Percentiles rank a stretch among this genome's conserved stretches.
phyloP scores from a whole-genome alignment of 2,329 filamentous ascomycete genomes.

The Penicillium rolfsii region DNA sequence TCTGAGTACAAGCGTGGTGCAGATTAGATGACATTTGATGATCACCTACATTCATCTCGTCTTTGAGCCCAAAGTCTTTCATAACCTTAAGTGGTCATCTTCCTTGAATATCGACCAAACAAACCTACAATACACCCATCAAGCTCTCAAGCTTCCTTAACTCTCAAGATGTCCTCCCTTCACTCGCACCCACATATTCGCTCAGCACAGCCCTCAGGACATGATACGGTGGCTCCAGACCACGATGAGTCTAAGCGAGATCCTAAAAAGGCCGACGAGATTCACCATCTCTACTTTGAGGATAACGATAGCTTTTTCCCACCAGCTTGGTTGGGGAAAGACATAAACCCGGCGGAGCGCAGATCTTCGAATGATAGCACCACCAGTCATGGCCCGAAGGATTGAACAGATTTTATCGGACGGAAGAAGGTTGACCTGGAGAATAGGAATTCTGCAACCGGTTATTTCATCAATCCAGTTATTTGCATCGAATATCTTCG shows the following conservation, averaged over 20 bases:
- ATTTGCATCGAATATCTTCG: no score
- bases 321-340: slow-evolving; percentile 33
- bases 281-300: slow-evolving; percentile 41
- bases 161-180: slow-evolving; percentile 9
- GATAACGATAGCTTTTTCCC: slow-evolving; percentile 43
- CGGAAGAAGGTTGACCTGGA: background rate
- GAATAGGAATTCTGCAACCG: background rate
- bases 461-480: background rate
- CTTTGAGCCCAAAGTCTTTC: no score
- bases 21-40: background rate
- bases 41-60: background rate
- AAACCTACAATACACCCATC: background rate
- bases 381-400: slow-evolving; percentile 6
- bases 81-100: background rate
- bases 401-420: background rate
- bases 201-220: background rate
- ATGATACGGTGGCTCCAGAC: background rate
- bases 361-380: slow-evolving; percentile 16
- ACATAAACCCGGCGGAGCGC: slow-evolving; percentile 8
- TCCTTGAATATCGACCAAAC: background rate
- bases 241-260: slow-evolving; percentile 4
- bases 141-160: background rate
- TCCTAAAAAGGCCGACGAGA: slow-evolving; percentile 27
- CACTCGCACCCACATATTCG: background rate
- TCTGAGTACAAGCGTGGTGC: background rate